These are phyloP conservation scores for Middelhovenomyces tepae DNA, from an alignment of 805 yeast species.

Conservation along the genomic window DNA sequence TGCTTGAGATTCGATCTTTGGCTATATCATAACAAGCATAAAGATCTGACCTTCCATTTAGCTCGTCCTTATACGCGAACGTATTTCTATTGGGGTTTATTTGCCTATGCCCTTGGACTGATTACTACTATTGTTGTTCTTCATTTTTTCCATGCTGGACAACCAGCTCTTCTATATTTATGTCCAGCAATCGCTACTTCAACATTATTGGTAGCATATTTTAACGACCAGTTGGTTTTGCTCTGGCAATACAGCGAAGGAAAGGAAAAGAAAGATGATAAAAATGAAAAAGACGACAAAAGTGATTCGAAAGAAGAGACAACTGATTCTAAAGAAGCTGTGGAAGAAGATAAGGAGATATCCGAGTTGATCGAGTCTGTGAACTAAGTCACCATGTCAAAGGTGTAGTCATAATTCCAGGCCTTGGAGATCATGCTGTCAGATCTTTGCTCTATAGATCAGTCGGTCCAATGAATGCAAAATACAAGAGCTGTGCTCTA, in stretches of 20 bases:
- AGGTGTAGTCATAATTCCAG: too few relatives aligned
- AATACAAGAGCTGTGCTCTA: too few relatives aligned
- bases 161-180: constrained; percentile 60
- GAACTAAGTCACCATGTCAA: too few relatives aligned
- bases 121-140: constrained; percentile 34
- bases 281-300: constrained; percentile 7
- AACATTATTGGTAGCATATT: constrained; percentile 29
- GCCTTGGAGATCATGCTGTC: too few relatives aligned
- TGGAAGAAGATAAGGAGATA: too few relatives aligned
- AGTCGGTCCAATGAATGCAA: too few relatives aligned
- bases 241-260: too few relatives aligned
- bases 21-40: constrained; percentile 29
- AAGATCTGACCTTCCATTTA: constrained; percentile 19
- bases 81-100: constrained; percentile 40
- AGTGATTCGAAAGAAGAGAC: not conserved
- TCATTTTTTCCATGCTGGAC: constrained; percentile 37
- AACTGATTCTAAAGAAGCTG: too few relatives aligned
- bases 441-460: too few relatives aligned
- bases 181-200: constrained; percentile 41
- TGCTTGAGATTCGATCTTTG: constrained; percentile 48
- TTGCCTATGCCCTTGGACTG: constrained; percentile 43
- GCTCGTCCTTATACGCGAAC: constrained; percentile 30
- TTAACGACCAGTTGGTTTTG: too few relatives aligned
- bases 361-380: too few relatives aligned
- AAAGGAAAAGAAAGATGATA: constrained; percentile 10